Percentiles rank a stretch among this genome's conserved stretches.
phyloP scores from a whole-genome alignment of 2,329 filamentous ascomycete species.

The Apiospora pterosperma region DNA sequence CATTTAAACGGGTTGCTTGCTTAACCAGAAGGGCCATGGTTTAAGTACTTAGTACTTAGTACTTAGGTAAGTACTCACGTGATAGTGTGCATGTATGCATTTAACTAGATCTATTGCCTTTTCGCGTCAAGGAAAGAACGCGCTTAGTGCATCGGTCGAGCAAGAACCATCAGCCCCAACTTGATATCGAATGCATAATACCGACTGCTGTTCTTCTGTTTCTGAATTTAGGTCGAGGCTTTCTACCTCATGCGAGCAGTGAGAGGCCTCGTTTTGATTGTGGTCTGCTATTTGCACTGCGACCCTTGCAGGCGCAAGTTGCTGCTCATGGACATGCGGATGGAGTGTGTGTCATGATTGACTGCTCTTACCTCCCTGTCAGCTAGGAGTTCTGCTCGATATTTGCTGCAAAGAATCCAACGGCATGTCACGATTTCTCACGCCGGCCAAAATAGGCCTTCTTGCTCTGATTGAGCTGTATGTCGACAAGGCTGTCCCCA shows the following conservation, averaged over 20 bases:
- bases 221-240: background rate
- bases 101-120: background rate
- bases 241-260: background rate
- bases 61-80: too few species aligned
- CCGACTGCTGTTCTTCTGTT: background rate
- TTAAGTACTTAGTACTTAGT: too few species aligned
- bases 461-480: slow-evolving; percentile 82
- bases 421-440: slow-evolving; percentile 76
- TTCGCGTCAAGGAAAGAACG: background rate
- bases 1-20: background rate
- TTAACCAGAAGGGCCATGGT: too few species aligned
- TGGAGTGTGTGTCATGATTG: background rate
- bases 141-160: background rate
- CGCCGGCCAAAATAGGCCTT: slow-evolving; percentile 82
- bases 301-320: background rate
- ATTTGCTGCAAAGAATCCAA: background rate
- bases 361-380: background rate
- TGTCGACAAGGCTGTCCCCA: slow-evolving; percentile 65
- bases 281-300: background rate
- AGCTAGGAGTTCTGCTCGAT: too few species aligned
- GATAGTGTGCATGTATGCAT: background rate
- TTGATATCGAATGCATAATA: background rate
- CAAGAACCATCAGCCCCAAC: background rate
- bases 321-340: background rate
- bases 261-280: background rate